These are phyloP conservation scores for Pseudotulostoma volvatum DNA, from an alignment of 495 filamentous ascomycete genomes.

Conservation along the genomic window DNA sequence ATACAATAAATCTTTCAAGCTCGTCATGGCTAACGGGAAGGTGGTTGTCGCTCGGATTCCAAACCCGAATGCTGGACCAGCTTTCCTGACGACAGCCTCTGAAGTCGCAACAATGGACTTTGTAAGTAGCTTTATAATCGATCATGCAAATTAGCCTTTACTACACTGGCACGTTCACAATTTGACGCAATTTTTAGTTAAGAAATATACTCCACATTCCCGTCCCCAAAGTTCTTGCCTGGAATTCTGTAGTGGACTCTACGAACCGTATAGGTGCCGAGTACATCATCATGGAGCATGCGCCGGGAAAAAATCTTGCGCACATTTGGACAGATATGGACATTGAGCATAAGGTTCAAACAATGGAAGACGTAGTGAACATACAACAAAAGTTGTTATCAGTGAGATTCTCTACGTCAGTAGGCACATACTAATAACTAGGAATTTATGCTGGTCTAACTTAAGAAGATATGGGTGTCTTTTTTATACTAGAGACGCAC, in stretches of 20 bases:
- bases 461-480: constrained; percentile 14
- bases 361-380: constrained; percentile 15
- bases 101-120: constrained; percentile 28
- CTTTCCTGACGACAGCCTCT: constrained; percentile 16
- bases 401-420: constrained; percentile 10
- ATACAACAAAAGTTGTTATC: constrained; percentile 16
- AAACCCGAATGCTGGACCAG: constrained; percentile 15
- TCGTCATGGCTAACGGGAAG: constrained; percentile 18
- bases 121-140: constrained; percentile 15
- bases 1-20: constrained; percentile 25
- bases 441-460: constrained; percentile 10
- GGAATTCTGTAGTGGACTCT: constrained; percentile 14
- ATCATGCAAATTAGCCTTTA: too few species aligned
- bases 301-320: constrained; percentile 11
- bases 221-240: constrained; percentile 22
- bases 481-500: constrained; percentile 11
- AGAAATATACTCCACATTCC: constrained; percentile 12
- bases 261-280: constrained; percentile 19
- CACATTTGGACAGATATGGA: constrained; percentile 13
- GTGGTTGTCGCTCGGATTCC: constrained; percentile 22
- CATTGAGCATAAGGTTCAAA: constrained; percentile 10
- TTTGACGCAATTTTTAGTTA: background rate
- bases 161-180: too few species aligned
- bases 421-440: constrained; percentile 8
- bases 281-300: constrained; percentile 29